Conservation (phyloP, 23 red algal species). For the Gracilaria gracilis region DNA sequence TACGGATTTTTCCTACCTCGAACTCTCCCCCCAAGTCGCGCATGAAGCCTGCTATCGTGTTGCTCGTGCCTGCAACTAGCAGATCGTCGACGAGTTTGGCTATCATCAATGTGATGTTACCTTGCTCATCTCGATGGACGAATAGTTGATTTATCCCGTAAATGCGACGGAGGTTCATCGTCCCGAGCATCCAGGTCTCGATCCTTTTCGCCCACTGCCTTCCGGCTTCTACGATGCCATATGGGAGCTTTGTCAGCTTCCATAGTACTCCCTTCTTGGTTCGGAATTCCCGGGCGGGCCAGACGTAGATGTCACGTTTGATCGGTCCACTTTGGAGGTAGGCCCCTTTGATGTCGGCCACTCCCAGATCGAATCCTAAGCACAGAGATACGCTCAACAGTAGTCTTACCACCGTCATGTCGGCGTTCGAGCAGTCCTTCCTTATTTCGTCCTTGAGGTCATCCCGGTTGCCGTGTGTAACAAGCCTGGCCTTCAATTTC, state of each 20-base stretch:
- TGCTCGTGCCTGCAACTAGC: constrained; percentile 6
- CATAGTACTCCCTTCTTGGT: constrained; percentile 36
- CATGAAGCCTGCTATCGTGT: background rate
- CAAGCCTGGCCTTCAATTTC: constrained; percentile 15
- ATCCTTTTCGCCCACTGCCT: too few relatives aligned
- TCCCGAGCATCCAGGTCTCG: constrained; percentile 26
- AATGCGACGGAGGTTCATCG: background rate
- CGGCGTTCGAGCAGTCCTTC: background rate
- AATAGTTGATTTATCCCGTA: constrained; percentile 43
- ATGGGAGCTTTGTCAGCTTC: constrained; percentile 45
- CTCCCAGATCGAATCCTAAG: background rate
- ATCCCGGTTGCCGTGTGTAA: constrained; percentile 25
- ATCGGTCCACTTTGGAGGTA: too few relatives aligned
- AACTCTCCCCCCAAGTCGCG: background rate
- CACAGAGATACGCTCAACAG: background rate
- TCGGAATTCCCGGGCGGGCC: constrained; percentile 1
- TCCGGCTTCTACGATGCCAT: constrained; percentile 51
- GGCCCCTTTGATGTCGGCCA: too few relatives aligned
- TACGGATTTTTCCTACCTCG: too few relatives aligned
- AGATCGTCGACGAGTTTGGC: constrained; percentile 51
- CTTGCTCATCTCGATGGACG: background rate
- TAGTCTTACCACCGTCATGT: background rate
- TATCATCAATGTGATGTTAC: constrained; percentile 3
- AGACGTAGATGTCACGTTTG: constrained; percentile 21
- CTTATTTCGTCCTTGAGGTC: constrained; percentile 5